phyloP scores from a whole-genome alignment of 106 monocot species.

The Dendrobium chrysotoxum region DNA sequence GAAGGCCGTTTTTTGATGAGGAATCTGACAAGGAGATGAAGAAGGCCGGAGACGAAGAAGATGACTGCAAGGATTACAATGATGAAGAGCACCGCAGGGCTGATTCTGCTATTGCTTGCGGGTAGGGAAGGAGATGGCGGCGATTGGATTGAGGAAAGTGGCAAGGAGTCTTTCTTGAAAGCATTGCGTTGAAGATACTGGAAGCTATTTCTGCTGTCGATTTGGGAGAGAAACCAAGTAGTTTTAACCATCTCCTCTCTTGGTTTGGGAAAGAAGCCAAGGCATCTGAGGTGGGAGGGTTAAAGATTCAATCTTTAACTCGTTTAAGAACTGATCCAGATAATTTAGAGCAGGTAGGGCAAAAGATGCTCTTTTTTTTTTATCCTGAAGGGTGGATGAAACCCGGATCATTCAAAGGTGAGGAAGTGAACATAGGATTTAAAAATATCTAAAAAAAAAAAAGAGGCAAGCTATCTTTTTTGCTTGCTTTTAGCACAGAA shows the following conservation, averaged over 20 bases:
- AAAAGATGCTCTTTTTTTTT: not conserved
- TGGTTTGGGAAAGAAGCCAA: constrained; percentile 14
- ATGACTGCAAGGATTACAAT: constrained; percentile 83
- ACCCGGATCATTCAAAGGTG: not conserved
- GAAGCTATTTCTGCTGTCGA: constrained; percentile 4
- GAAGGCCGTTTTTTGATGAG: constrained; percentile 41
- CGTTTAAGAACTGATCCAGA: not conserved
- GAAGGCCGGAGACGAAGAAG: constrained; percentile 84
- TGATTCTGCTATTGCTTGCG: constrained; percentile 39
- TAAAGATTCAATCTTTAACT: constrained; percentile 9
- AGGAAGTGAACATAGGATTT: not conserved
- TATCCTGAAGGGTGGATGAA: not conserved
- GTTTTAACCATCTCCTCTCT: constrained; percentile 20
- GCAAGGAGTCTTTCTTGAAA: constrained; percentile 19
- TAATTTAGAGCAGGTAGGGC: constrained; percentile 39
- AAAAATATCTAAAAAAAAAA: not conserved
- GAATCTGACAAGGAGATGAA: constrained; percentile 80
- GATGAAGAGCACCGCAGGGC: constrained; percentile 83
- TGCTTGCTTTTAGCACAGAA: not conserved
- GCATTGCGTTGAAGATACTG: not conserved
- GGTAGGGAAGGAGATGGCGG: constrained; percentile 21
- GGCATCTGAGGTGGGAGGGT: constrained; percentile 8
- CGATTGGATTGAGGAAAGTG: constrained; percentile 20
- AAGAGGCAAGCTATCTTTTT: not conserved
- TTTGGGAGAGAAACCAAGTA: constrained; percentile 14